Percentiles rank a stretch among this genome's conserved stretches.
phyloP scores from a whole-genome alignment of 306 rosid genomes.

The Begonia masoniana region DNA sequence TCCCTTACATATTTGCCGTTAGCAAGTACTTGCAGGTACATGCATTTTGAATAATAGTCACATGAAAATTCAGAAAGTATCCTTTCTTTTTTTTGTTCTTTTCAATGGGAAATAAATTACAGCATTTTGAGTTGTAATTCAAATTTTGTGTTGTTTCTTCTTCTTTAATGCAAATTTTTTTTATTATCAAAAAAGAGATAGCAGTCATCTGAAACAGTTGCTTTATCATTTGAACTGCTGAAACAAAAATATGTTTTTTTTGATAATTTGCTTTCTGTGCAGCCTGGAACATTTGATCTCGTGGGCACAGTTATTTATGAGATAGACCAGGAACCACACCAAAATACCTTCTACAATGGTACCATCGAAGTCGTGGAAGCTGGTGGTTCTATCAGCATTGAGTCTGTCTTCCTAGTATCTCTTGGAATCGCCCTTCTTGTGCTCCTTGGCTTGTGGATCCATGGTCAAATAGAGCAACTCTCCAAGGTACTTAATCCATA shows the following conservation, averaged over 20 bases:
- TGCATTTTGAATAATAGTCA: neutral
- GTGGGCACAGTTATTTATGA: slow-evolving; percentile 74
- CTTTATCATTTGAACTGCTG: too few relatives aligned
- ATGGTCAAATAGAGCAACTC: neutral
- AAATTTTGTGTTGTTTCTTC: too few relatives aligned
- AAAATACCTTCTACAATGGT: neutral
- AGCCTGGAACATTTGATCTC: slow-evolving; percentile 89
- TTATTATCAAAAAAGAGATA: too few relatives aligned
- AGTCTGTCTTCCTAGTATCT: neutral
- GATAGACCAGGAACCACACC: slow-evolving; percentile 46
- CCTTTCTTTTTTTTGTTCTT: too few relatives aligned
- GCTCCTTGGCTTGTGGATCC: neutral
- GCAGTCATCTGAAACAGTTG: too few relatives aligned
- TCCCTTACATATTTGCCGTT: slow-evolving; percentile 77
- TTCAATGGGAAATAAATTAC: too few relatives aligned
- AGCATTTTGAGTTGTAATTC: too few relatives aligned
- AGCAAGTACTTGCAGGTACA: slow-evolving; percentile 90
- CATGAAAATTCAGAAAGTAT: too few relatives aligned
- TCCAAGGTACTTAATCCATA: neutral
- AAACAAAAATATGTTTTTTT: too few relatives aligned
- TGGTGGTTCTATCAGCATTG: neutral
- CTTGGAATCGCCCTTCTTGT: neutral
- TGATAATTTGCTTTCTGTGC: slow-evolving; percentile 16
- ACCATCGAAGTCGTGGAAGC: neutral
- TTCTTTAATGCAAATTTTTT: too few relatives aligned